Evolutionary conservation across 192 early-diverging fungal genomes (phyloP).

Genomic region (Linnemannia schmuckeri): DNA sequence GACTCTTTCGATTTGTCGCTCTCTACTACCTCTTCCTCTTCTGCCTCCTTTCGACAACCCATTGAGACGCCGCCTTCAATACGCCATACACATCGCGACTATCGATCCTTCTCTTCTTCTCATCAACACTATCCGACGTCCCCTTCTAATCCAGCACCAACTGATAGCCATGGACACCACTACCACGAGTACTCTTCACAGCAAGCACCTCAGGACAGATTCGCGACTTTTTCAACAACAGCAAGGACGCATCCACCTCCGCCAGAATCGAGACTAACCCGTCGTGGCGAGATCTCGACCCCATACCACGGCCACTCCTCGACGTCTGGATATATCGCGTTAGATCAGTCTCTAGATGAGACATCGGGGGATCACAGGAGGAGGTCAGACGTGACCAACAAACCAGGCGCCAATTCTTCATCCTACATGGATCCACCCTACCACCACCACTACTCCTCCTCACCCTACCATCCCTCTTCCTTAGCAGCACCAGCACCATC

Average conservation of each 20-base stretch:
- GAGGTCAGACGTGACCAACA: not conserved
- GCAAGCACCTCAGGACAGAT: not conserved
- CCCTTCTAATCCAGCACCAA: not conserved
- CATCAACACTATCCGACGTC: not conserved
- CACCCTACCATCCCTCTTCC: not conserved
- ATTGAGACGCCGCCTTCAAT: not conserved
- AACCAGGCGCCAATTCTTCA: not conserved
- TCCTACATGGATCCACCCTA: not conserved
- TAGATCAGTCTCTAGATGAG: not conserved
- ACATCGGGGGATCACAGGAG: not conserved
- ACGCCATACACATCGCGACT: not conserved
- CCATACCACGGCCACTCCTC: not conserved
- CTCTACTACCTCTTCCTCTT: not conserved
- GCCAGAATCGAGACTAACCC: not conserved
- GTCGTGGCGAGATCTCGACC: not conserved
- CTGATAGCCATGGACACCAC: not conserved
- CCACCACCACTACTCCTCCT: constrained; percentile 1
- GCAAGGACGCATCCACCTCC: not conserved
- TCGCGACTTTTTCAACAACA: not conserved
- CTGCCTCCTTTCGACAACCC: not conserved
- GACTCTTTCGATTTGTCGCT: not conserved
- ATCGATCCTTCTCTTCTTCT: not conserved
- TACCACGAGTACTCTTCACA: not conserved
- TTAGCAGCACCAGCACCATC: not conserved
- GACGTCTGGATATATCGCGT: not conserved